A percentile compares a stretch with the other conserved stretches of the same genome.
Evolutionary conservation across 805 yeast species (phyloP).

Genomic region (Cyberlindnera saturnus): DNA sequence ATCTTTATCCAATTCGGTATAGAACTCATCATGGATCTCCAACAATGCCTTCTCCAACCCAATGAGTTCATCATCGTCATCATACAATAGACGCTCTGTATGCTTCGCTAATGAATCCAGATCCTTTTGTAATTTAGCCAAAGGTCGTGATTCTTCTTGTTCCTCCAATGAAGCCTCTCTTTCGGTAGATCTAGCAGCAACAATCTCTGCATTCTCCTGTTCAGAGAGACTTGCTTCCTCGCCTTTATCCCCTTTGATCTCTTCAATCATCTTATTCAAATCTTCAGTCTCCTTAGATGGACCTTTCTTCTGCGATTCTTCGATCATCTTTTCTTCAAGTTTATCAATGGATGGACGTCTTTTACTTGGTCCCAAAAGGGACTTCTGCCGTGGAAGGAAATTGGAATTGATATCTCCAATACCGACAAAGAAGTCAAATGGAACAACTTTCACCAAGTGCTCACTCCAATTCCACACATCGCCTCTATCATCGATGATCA

Average conservation of each 20-base stretch:
- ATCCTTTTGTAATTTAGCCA: constrained; percentile 75
- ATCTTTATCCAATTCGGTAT: constrained; percentile 35
- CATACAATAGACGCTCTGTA: constrained; percentile 46
- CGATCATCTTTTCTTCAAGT: constrained; percentile 40
- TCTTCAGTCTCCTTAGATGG: constrained; percentile 26
- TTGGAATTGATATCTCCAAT: constrained; percentile 95
- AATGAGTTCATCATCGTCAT: constrained; percentile 74
- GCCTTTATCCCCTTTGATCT: constrained; percentile 26
- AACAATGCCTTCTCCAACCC: constrained; percentile 56
- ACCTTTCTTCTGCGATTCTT: constrained; percentile 17
- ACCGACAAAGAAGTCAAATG: constrained; percentile 94
- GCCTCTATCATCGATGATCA: constrained; percentile 93
- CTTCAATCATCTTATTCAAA: constrained; percentile 21
- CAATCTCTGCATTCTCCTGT: constrained; percentile 26
- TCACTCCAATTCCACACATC: constrained; percentile 99
- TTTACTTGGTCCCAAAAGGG: constrained; percentile 54
- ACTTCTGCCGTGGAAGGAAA: constrained; percentile 76
- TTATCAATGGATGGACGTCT: constrained; percentile 51
- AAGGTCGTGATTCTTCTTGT: constrained; percentile 76
- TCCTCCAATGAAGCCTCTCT: constrained; percentile 68
- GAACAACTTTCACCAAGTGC: constrained; percentile 85
- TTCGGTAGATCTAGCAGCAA: constrained; percentile 37
- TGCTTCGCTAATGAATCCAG: constrained; percentile 36
- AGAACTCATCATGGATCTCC: constrained; percentile 64
- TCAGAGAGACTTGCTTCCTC: constrained; percentile 30